Evolutionary conservation across 345 rosid genomes (phyloP).

Genomic region (Ricinus communis): DNA sequence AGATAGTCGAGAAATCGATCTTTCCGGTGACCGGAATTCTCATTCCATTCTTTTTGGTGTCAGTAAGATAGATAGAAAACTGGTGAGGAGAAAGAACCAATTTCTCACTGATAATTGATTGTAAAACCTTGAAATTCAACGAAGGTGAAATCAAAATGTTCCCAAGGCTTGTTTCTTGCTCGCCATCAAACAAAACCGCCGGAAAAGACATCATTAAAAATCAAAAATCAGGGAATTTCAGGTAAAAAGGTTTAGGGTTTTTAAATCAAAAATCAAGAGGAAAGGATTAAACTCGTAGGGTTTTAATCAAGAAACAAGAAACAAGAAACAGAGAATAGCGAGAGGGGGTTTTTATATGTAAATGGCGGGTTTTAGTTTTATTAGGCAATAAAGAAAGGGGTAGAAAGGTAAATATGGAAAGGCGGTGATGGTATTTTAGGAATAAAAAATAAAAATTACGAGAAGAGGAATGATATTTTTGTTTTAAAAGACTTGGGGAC

Average conservation of each 20-base stretch:
- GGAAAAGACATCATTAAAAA: constrained; percentile 21
- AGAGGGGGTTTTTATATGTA: constrained; percentile 16
- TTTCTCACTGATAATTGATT: constrained; percentile 27
- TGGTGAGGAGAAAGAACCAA: constrained; percentile 49
- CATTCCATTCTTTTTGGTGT: constrained; percentile 13
- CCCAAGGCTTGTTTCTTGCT: constrained; percentile 39
- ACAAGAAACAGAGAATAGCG: neutral
- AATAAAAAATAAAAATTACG: neutral
- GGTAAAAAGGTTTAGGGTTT: neutral
- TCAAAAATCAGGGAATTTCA: neutral
- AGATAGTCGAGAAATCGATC: constrained; percentile 37
- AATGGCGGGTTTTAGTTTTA: constrained; percentile 13
- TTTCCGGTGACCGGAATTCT: constrained; percentile 35
- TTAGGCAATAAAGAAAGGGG: neutral
- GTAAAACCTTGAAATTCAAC: constrained; percentile 33
- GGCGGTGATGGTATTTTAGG: constrained; percentile 32
- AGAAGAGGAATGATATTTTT: neutral
- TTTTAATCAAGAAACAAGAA: neutral
- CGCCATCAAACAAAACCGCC: constrained; percentile 51
- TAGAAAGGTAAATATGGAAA: constrained; percentile 4
- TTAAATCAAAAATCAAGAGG: neutral
- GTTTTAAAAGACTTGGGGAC: constrained; percentile 30
- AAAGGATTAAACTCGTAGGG: too few species aligned
- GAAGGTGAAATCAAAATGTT: constrained; percentile 28
- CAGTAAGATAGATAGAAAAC: constrained; percentile 35